Percentiles rank a stretch among this genome's conserved stretches.
Conservation (phyloP, 176 grass and related monocot species). For the Avena insularis region DNA sequence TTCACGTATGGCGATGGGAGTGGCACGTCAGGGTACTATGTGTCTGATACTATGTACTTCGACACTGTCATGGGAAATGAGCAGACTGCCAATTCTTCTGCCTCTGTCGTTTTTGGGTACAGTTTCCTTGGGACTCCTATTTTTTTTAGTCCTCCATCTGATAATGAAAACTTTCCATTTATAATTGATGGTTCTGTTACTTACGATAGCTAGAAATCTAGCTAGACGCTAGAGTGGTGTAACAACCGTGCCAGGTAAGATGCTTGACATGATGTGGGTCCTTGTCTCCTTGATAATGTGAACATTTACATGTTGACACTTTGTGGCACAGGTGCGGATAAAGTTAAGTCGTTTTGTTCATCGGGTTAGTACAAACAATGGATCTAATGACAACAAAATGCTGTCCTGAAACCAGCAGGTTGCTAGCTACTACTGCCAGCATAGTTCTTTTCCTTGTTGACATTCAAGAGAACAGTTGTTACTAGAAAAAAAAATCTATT, state of each 20-base stretch:
- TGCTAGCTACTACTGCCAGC: conserved; percentile 29
- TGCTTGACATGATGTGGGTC: conserved; percentile 25
- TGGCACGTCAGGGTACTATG: conserved; percentile 93
- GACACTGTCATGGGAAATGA: conserved; percentile 70
- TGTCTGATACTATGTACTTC: conserved; percentile 82
- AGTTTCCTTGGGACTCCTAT: conserved; percentile 21
- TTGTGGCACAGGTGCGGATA: conserved; percentile 19
- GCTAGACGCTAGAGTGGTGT: conserved; percentile 22
- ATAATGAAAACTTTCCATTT: conserved; percentile 6
- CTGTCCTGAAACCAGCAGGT: conserved; percentile 30
- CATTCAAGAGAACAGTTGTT: neutral
- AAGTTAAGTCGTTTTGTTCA: conserved; percentile 32
- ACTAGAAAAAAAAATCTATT: neutral
- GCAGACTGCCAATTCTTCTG: conserved; percentile 82
- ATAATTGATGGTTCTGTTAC: conserved; percentile 5
- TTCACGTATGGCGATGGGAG: conserved; percentile 97
- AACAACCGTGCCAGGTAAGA: conserved; percentile 21
- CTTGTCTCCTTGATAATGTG: conserved; percentile 11
- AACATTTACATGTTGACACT: conserved; percentile 34
- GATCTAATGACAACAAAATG: conserved; percentile 24
- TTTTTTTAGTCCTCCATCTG: conserved; percentile 8
- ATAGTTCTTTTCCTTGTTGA: conserved; percentile 22
- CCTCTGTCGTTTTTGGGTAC: conserved; percentile 93
- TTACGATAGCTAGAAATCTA: conserved; percentile 24
- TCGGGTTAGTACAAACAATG: conserved; percentile 38